Evolutionary conservation across 2,329 filamentous ascomycete species (phyloP).

Genomic region (Chaetoscypha palmicola): DNA sequence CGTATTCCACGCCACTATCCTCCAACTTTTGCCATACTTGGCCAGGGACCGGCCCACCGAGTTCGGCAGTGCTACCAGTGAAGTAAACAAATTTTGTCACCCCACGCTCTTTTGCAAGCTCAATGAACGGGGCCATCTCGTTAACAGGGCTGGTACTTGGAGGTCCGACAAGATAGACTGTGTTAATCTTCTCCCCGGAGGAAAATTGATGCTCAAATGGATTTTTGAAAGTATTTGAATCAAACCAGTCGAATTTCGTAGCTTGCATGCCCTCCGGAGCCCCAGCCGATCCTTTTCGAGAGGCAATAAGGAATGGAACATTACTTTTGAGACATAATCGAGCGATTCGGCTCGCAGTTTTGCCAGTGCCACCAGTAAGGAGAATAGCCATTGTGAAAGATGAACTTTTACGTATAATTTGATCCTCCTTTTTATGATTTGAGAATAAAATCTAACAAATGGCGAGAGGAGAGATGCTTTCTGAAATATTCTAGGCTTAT

Average conservation of each 20-base stretch:
- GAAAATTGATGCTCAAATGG: slow-evolving; percentile 28
- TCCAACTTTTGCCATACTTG: slow-evolving; percentile 34
- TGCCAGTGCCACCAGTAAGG: slow-evolving; percentile 39
- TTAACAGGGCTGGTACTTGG: slow-evolving; percentile 27
- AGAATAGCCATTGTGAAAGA: slow-evolving; percentile 33
- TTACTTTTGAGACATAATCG: slow-evolving; percentile 27
- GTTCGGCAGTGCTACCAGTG: slow-evolving; percentile 28
- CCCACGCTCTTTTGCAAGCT: slow-evolving; percentile 32
- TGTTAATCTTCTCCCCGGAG: slow-evolving; percentile 24
- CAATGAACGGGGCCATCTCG: slow-evolving; percentile 36
- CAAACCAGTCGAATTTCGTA: slow-evolving; percentile 38
- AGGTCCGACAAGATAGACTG: slow-evolving; percentile 37
- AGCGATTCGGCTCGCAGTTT: slow-evolving; percentile 34
- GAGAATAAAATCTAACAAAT: no score
- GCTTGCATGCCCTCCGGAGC: slow-evolving; percentile 13
- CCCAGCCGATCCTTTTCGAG: slow-evolving; percentile 25
- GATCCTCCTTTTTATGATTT: no score
- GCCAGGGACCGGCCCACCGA: slow-evolving; percentile 27
- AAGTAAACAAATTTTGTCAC: slow-evolving; percentile 39
- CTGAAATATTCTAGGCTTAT: no score
- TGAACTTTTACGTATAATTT: no score
- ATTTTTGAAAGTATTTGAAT: slow-evolving; percentile 34
- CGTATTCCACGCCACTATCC: slow-evolving; percentile 36
- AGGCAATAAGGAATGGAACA: slow-evolving; percentile 33
- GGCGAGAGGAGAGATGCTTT: no score